Evolutionary conservation across 139 green algal species (phyloP).

Genomic region (Picochlorum sp.): DNA sequence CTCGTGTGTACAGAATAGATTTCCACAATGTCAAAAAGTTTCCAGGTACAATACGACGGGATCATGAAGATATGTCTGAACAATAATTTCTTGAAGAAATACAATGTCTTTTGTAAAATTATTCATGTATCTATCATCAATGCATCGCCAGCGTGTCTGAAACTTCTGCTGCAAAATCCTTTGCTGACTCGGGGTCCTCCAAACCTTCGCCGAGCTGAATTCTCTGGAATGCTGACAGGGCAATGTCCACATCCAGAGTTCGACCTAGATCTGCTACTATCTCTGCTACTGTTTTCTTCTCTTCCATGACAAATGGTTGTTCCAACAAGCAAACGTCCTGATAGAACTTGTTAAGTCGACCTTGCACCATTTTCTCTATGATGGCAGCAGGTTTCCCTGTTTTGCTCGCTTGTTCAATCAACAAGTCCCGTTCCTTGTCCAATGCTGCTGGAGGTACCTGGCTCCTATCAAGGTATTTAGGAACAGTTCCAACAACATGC

Average conservation of each 20-base stretch:
- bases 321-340: conserved; percentile 62
- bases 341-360: conserved; percentile 65
- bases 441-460: conserved; percentile 41
- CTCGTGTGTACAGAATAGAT: conserved; percentile 45
- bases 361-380: conserved; percentile 74
- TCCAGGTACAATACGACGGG: conserved; percentile 2
- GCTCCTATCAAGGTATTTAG: conserved; percentile 39
- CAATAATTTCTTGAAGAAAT: too few relatives aligned
- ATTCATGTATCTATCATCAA: not conserved
- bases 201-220: conserved; percentile 59
- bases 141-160: conserved; percentile 25
- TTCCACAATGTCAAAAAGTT: conserved; percentile 25
- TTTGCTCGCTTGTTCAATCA: conserved; percentile 34
- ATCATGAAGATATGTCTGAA: not conserved
- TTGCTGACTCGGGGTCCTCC: conserved; percentile 19
- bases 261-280: not conserved
- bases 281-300: conserved; percentile 33
- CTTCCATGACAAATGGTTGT: conserved; percentile 74
- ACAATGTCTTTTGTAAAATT: too few relatives aligned
- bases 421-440: conserved; percentile 33
- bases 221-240: conserved; percentile 30
- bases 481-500: conserved; percentile 63
- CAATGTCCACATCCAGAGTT: not conserved
- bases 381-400: conserved; percentile 65
- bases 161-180: conserved; percentile 61